These are phyloP conservation scores for Astrothelium subdiscretum DNA, from an alignment of 495 filamentous ascomycete genomes.

Conservation along the genomic window DNA sequence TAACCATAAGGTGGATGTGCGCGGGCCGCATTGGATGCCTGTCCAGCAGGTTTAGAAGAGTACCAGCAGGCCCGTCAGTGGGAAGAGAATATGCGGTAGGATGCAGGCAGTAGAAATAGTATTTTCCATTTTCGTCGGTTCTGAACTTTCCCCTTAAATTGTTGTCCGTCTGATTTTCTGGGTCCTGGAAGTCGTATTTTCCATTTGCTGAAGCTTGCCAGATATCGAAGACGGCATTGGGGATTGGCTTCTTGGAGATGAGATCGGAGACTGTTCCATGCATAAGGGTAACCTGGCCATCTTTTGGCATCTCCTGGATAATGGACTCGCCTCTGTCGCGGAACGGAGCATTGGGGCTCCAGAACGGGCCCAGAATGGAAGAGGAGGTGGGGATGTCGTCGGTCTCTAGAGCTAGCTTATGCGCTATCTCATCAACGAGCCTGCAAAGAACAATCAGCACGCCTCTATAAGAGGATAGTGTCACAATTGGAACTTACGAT, in stretches of 20 bases:
- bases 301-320: slow-evolving; percentile 39
- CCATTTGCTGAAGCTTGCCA: slow-evolving; percentile 81
- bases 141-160: slow-evolving; percentile 79
- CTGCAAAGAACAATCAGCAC: slow-evolving; percentile 24
- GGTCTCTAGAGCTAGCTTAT: slow-evolving; percentile 52
- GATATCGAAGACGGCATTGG: slow-evolving; percentile 64
- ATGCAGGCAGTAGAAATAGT: slow-evolving; percentile 71
- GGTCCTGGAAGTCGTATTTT: slow-evolving; percentile 84
- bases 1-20: slow-evolving; percentile 33
- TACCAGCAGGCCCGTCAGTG: slow-evolving; percentile 60
- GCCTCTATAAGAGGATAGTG: neutral
- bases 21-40: slow-evolving; percentile 39
- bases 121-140: slow-evolving; percentile 62
- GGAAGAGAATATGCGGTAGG: slow-evolving; percentile 73
- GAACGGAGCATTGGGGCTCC: slow-evolving; percentile 73
- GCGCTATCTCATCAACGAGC: slow-evolving; percentile 74
- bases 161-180: slow-evolving; percentile 57
- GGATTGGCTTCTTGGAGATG: slow-evolving; percentile 58
- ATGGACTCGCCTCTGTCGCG: slow-evolving; percentile 57
- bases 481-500: slow-evolving; percentile 39
- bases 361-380: slow-evolving; percentile 80
- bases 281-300: slow-evolving; percentile 59
- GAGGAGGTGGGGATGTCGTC: slow-evolving; percentile 64
- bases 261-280: slow-evolving; percentile 64
- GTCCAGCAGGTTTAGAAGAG: slow-evolving; percentile 59